Percentiles rank a stretch among this genome's conserved stretches.
phyloP scores from a whole-genome alignment of 306 rosid species.

The Dalbergia oliveri region DNA sequence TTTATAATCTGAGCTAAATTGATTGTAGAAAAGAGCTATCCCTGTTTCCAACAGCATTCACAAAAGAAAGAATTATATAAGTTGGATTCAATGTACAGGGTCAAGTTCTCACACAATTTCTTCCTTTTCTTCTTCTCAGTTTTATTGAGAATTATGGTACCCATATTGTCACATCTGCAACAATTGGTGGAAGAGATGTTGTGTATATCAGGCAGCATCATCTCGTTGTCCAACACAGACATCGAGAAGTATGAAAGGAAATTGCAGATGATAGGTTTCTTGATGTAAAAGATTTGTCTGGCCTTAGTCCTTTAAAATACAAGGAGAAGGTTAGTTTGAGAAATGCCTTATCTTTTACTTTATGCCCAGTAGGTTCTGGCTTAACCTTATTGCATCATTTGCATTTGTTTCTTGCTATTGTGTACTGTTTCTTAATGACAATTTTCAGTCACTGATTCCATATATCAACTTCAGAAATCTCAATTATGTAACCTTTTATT shows the following conservation, averaged over 20 bases:
- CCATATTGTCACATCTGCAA: constrained; percentile 93
- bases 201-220: constrained; percentile 93
- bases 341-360: constrained; percentile 18
- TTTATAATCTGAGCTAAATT: constrained; percentile 26
- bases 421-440: neutral
- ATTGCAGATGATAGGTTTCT: constrained; percentile 84
- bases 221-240: constrained; percentile 76
- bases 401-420: constrained; percentile 25
- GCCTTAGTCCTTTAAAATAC: constrained; percentile 79
- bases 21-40: constrained; percentile 9
- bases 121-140: constrained; percentile 61
- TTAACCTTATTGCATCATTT: constrained; percentile 12
- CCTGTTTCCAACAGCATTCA: constrained; percentile 23
- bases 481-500: constrained; percentile 24
- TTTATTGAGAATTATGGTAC: constrained; percentile 97
- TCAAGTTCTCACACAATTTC: constrained; percentile 39
- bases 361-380: constrained; percentile 28
- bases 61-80: constrained; percentile 25
- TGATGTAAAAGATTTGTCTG: constrained; percentile 59
- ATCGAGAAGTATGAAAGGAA: constrained; percentile 81
- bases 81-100: constrained; percentile 28
- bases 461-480: constrained; percentile 20
- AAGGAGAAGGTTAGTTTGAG: constrained; percentile 87
- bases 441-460: constrained; percentile 33
- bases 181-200: constrained; percentile 93